A percentile compares a stretch with the other conserved stretches of the same genome.
These are phyloP conservation scores for Trametes maxima DNA, from an alignment of 768 basidiomycete species.

Conservation along the genomic window DNA sequence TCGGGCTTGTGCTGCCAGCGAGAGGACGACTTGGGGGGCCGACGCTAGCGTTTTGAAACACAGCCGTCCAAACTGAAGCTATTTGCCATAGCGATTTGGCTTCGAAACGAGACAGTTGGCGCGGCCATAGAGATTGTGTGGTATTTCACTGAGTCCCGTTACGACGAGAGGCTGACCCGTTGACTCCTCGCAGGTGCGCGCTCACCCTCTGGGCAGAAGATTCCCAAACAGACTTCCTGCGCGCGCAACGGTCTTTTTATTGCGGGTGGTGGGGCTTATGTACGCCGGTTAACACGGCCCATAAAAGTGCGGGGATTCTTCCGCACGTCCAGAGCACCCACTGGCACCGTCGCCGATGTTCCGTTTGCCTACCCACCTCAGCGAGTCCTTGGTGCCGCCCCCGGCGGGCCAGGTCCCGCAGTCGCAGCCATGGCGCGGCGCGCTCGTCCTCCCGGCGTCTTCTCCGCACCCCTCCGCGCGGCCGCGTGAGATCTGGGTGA, in stretches of 20 bases:
- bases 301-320: conserved; percentile 17
- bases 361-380: conserved; percentile 61
- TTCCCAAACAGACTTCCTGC: conserved; percentile 17
- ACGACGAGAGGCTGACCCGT: conserved; percentile 4
- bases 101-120: conserved; percentile 2
- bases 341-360: conserved; percentile 35
- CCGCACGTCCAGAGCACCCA: conserved; percentile 18
- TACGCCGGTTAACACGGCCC: conserved; percentile 21
- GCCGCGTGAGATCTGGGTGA: conserved; percentile 54
- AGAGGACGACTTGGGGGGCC: not conserved
- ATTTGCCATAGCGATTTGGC: conserved; percentile 19
- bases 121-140: conserved; percentile 7
- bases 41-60: not conserved
- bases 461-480: conserved; percentile 46
- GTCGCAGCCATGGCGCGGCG: conserved; percentile 59
- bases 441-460: conserved; percentile 52
- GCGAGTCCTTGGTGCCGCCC: conserved; percentile 57
- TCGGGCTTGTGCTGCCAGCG: not conserved
- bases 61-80: not conserved
- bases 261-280: conserved; percentile 18
- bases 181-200: not conserved
- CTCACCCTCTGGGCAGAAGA: conserved; percentile 3
- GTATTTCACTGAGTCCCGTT: conserved; percentile 5
- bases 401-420: conserved; percentile 47
- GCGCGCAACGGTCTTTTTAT: conserved; percentile 21